phyloP scores from a whole-genome alignment of 768 basidiomycete genomes.

The Trametes villosa region DNA sequence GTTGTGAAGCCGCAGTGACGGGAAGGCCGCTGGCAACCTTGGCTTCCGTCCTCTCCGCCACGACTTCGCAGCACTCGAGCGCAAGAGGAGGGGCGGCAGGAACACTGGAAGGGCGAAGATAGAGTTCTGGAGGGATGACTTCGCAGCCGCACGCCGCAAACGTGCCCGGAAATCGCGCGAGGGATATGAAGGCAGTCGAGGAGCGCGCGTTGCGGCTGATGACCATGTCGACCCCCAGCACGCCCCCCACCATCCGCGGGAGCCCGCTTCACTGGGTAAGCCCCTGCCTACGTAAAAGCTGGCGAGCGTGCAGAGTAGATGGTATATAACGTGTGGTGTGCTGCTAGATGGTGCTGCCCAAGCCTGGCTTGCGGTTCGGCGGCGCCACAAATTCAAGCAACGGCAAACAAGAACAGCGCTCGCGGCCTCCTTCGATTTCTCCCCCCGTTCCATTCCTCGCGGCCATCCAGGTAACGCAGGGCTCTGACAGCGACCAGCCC shows the following conservation, averaged over 20 bases:
- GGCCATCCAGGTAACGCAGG: slow-evolving; percentile 51
- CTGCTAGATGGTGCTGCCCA: slow-evolving; percentile 52
- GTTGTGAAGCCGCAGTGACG: slow-evolving; percentile 4
- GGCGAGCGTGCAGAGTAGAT: background rate
- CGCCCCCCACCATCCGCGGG: slow-evolving; percentile 20
- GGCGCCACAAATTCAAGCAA: slow-evolving; percentile 40
- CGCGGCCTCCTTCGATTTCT: slow-evolving; percentile 43
- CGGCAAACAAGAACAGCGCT: slow-evolving; percentile 39
- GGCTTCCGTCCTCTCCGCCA: background rate
- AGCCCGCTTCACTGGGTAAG: slow-evolving; percentile 28
- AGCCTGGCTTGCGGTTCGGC: slow-evolving; percentile 41
- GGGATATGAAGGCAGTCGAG: slow-evolving; percentile 19
- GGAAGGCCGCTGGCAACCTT: background rate
- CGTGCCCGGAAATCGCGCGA: slow-evolving; percentile 16
- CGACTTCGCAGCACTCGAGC: background rate
- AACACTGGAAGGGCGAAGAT: slow-evolving; percentile 13
- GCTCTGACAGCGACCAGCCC: slow-evolving; percentile 7
- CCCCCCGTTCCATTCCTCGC: slow-evolving; percentile 42
- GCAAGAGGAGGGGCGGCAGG: background rate
- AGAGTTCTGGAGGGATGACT: slow-evolving; percentile 8
- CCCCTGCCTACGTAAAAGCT: background rate
- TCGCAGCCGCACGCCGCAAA: slow-evolving; percentile 22
- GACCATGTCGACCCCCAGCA: slow-evolving; percentile 22
- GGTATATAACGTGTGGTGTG: background rate
- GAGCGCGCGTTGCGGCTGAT: slow-evolving; percentile 14